Conservation (phyloP, 495 filamentous ascomycete species). For the Polyplosphaeria fusca region DNA sequence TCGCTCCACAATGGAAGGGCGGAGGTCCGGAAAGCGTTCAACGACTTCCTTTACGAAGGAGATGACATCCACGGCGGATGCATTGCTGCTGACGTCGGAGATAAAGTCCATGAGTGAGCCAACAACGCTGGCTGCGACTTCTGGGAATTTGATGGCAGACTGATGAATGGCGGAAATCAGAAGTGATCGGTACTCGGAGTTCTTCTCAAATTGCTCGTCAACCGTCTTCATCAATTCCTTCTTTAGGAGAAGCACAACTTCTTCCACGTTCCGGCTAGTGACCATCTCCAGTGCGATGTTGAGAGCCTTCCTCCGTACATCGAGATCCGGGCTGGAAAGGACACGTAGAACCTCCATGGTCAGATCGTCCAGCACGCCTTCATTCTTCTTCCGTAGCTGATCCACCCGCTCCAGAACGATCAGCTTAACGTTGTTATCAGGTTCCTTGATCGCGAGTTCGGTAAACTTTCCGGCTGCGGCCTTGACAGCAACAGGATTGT, state of each 20-base stretch:
- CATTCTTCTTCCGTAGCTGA: conserved; percentile 83
- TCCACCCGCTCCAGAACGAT: conserved; percentile 96
- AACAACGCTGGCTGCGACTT: conserved; percentile 94
- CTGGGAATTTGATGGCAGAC: conserved; percentile 98
- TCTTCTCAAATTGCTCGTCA: conserved; percentile 98
- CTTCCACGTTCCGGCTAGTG: conserved; percentile 97
- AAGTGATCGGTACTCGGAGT: conserved; percentile 92
- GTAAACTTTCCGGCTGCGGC: conserved; percentile 95
- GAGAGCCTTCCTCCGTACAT: conserved; percentile 90
- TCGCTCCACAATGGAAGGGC: conserved; percentile 79
- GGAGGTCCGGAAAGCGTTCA: conserved; percentile 91
- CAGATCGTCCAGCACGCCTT: conserved; percentile 88
- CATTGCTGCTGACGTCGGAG: conserved; percentile 96
- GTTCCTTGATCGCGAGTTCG: conserved; percentile 92
- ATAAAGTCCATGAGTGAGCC: conserved; percentile 99
- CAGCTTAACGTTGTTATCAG: conserved; percentile 98
- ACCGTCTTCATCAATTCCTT: conserved; percentile 97
- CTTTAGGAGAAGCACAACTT: conserved; percentile 92
- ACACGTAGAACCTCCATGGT: conserved; percentile 98
- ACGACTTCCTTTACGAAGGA: conserved; percentile 99
- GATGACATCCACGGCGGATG: conserved; percentile 95
- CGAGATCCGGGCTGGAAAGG: conserved; percentile 93
- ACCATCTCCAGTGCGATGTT: conserved; percentile 95
- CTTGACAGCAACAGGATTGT: conserved; percentile 96
- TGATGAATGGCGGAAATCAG: conserved; percentile 96